Percentiles rank a stretch among this genome's conserved stretches.
Conservation (phyloP, 2,329 filamentous ascomycete genomes). For the Colletotrichum truncatum region DNA sequence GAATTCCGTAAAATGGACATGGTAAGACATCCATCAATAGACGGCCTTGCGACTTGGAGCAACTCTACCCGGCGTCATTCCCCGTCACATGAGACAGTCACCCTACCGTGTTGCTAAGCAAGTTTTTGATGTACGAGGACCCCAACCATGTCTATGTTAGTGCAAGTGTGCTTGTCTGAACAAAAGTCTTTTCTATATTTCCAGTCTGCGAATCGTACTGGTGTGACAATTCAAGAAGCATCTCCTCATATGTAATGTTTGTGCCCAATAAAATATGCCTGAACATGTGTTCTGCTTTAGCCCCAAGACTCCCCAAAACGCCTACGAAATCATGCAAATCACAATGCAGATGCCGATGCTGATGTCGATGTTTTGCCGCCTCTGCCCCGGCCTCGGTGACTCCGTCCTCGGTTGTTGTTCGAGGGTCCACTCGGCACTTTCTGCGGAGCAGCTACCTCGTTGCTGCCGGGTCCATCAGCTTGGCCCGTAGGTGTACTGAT, state of each 20-base stretch:
- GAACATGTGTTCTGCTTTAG: neutral
- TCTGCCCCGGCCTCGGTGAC: conserved; percentile 19
- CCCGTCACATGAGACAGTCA: conserved; percentile 13
- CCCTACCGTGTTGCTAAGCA: too few relatives aligned
- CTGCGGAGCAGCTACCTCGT: neutral
- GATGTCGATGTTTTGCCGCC: conserved; percentile 22
- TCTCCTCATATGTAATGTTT: neutral
- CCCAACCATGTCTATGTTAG: neutral
- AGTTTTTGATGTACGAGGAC: neutral
- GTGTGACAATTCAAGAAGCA: neutral
- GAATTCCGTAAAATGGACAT: neutral
- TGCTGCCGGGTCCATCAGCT: neutral
- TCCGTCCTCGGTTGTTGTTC: conserved; percentile 8
- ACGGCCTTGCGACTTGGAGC: neutral
- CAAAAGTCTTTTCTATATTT: too few relatives aligned
- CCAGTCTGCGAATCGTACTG: neutral
- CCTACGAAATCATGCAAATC: neutral
- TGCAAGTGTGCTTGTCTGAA: too few relatives aligned
- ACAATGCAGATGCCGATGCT: neutral
- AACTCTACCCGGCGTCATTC: neutral
- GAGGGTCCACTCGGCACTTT: conserved; percentile 6
- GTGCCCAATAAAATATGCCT: neutral
- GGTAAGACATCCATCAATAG: neutral
- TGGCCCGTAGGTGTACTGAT: neutral
- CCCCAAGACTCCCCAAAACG: neutral